Base-by-base conservation (phyloP, 371 early-diverging fungal genomes). In the Mucor velutinosus region DNA sequence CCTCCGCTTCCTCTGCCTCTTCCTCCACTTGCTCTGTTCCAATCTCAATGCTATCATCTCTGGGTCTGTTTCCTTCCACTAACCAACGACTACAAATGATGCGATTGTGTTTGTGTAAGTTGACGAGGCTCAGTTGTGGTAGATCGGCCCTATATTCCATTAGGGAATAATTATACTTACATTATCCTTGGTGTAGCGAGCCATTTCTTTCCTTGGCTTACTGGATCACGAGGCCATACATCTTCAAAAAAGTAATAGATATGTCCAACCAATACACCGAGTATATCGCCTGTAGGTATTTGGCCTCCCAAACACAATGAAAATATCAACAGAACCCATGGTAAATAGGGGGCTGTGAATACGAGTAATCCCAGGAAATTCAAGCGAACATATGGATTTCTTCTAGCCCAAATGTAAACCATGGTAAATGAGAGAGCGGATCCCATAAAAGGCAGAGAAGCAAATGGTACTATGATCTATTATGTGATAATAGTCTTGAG, bases 381-480 rank as follows among this genome's bases (percentile, higher is more conserved):
- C 62, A 99, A 78, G 62, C 90, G 86, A 39, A 95, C 81, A 66
- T 88, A 86, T 8, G 97, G 94, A 76, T 97, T 96, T 53, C 94
- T 88, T 43, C 98, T 86, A 32, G 97, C 91, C 99, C 99, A 99
- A 37, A 99, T 83, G 73, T 99, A 99, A 1, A 95, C 94, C 72
- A 99, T 79, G 43, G 94, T 88, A 71, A 93, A 93, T 3, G 94
- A 90, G 30, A 99, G 81, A 10, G 96, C 86, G 8, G 93, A 86
- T 3, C 93, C 93, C 66, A 97, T 79, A 76, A 97, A 97, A 7
- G 92, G 91, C 69, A 94, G 83, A 32, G 81, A 84, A 23, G 93
- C 76, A 51, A 92, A 80, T 32, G 94, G 92, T 14, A 90, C 75
- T 29, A 93, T 60, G 29, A 86, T 70, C 95, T 95, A 76, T 53